Base-by-base conservation (phyloP, 177 flowering plant genomes). In the Vitis hybrid region DNA sequence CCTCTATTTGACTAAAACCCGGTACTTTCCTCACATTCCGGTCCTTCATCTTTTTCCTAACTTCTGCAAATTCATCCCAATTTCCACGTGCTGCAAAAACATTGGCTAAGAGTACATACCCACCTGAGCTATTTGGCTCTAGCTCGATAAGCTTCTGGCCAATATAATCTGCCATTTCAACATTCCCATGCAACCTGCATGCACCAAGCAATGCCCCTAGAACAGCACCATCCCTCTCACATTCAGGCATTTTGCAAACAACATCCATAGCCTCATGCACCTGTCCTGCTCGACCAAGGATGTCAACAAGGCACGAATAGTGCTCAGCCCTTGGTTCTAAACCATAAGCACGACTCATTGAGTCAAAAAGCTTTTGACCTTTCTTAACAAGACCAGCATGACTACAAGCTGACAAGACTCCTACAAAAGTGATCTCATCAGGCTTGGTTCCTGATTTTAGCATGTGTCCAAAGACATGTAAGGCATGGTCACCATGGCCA, bases 21-120 rank as follows among this genome's bases (percentile, higher is more conserved):
- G 90, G 80, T 7, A 82, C 73, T 71, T 89, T 87, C 69, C 60
- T 83, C 74, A 86, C 84, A 26, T 76, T 67, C 73, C 75, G 82
- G 61, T 83, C 86, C 68, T 81, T 86, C 88, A 89, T 87, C 73
- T 61, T 81, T 81, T 77, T 84, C 79, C 87, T 84, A 19, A 87
- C 61, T 6, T 65, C 26, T 5, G 88, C 87, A 51, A 80, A 83
- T 8, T 84, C 85, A 55, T 79, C 80, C 90, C 94, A 87, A 59
- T 77, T 83, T 50, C 86, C 86, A 55, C 48, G 12, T 1, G 83
- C 73, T 3, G 90, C 93, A 79, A 80, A 82, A 1, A 69, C 39
- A 63, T 85, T 86, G 16, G 84, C 79, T 74, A 83, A 66, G 22
- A 84, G 77, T 22, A 82, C 74, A 55, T 85, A 87, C 4, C 74